phyloP scores from a whole-genome alignment of 345 rosid species.

The Trapa incisa region DNA sequence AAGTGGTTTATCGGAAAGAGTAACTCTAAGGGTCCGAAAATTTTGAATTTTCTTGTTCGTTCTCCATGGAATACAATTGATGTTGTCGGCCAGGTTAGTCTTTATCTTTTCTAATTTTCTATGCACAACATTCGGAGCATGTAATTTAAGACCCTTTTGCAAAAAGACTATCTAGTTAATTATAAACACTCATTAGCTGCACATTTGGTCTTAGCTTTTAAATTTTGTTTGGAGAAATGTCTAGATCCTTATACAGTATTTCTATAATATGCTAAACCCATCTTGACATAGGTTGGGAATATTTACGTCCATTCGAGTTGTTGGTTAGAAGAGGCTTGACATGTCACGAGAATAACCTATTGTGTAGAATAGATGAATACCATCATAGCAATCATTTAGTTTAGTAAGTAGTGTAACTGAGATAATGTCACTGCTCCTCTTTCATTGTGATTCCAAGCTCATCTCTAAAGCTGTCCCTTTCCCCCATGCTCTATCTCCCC shows the following conservation, averaged over 20 bases:
- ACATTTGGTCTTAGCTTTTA: neutral
- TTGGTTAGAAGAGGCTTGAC: too few species aligned
- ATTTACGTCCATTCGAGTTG: too few species aligned
- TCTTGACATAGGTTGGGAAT: neutral
- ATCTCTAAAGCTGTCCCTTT: neutral
- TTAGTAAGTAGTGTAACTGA: neutral
- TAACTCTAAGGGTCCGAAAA: slow-evolving; percentile 58
- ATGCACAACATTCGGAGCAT: neutral
- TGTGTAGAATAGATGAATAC: neutral
- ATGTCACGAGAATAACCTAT: too few species aligned
- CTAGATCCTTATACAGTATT: too few species aligned
- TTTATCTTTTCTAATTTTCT: slow-evolving; percentile 1
- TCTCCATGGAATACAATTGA: slow-evolving; percentile 97
- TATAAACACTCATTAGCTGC: neutral
- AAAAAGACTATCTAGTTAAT: neutral
- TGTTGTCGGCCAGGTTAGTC: slow-evolving; percentile 64
- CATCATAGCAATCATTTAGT: neutral
- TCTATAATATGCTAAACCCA: neutral
- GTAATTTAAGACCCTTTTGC: neutral
- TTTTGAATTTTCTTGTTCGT: slow-evolving; percentile 87
- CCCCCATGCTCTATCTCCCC: neutral
- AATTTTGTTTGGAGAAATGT: neutral
- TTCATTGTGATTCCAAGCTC: neutral
- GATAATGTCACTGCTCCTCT: neutral
- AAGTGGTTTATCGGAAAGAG: slow-evolving; percentile 95